A percentile compares a stretch with the other conserved stretches of the same genome.
Conservation (phyloP, 1,139 yeast species). For the Saccharomycopsis hybrid region DNA sequence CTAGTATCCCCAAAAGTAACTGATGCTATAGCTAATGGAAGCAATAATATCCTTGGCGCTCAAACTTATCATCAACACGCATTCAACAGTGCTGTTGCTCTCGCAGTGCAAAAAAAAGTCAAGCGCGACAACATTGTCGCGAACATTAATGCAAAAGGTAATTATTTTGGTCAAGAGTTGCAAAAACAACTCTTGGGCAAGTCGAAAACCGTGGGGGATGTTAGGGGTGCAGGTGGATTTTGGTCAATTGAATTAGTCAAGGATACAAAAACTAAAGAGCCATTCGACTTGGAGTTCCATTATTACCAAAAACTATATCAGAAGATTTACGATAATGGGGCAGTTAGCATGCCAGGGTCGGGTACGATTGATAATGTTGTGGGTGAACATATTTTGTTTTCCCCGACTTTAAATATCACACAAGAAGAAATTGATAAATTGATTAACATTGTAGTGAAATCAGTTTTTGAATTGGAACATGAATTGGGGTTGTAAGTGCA, state of each 20-base stretch:
- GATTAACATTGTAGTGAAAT: slow-evolving; percentile 29
- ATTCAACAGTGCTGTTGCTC: slow-evolving; percentile 52
- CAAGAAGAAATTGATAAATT: slow-evolving; percentile 41
- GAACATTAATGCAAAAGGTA: slow-evolving; percentile 46
- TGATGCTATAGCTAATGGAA: slow-evolving; percentile 39
- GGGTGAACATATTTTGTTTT: slow-evolving; percentile 47
- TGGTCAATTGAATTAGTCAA: slow-evolving; percentile 54
- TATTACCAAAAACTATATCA: slow-evolving; percentile 34
- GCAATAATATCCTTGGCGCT: slow-evolving; percentile 42
- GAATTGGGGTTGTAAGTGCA: slow-evolving; percentile 9
- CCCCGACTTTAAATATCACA: slow-evolving; percentile 45
- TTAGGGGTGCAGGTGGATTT: slow-evolving; percentile 58
- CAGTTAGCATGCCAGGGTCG: slow-evolving; percentile 39
- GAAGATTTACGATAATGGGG: slow-evolving; percentile 37
- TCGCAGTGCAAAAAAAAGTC: slow-evolving; percentile 50
- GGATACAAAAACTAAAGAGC: slow-evolving; percentile 42
- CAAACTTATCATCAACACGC: slow-evolving; percentile 61
- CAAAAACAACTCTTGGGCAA: slow-evolving; percentile 30
- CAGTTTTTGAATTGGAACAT: slow-evolving; percentile 22
- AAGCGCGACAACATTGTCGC: slow-evolving; percentile 38
- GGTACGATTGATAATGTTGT: slow-evolving; percentile 36
- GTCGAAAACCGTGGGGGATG: slow-evolving; percentile 44
- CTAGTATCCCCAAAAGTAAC: slow-evolving; percentile 46
- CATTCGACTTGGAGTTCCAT: slow-evolving; percentile 33
- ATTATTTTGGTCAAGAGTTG: slow-evolving; percentile 40